Evolutionary conservation across 305 asterid species (phyloP), one percentile per base, ranked within the genome.

Genomic region (Fraxinus ornus): DNA sequence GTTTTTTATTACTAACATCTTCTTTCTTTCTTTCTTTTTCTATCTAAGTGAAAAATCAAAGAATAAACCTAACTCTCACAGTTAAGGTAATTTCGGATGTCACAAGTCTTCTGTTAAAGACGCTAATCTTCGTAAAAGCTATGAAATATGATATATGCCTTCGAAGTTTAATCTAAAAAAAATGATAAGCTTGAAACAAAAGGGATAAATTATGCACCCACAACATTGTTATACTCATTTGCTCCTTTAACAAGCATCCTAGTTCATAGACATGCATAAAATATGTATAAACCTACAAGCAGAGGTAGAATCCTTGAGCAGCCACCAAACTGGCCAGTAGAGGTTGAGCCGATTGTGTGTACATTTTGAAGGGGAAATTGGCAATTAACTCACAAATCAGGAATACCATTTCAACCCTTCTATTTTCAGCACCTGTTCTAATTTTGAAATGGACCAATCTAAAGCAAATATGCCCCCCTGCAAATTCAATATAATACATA

Each of bases 391-490:
- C 39, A 60, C 39, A 35, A 22, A 44, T 76, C 39, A 47, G 39
- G 73, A 76, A 26, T 8, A 70, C 15, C 39, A 26, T 79, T 52
- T 22, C 80, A 76, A 76, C 36, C 73, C 75, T 85, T 21, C 55
- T 1, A 72, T 2, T 64, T 41, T 17, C 12, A 55, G 74, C 28
- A 22, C 77, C 47, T 19, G 47, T 7, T 17, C 80, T 75, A 73
- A 68, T 66, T 37, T 22, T 76, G 77, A 76, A 66, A 77, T 68
- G 72, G 36, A 4, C 30, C 75, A 68, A 28, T 28, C 6, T 60
- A 19, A 28, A 32, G 52, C 36, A 41, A 66, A 22, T 44, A 73
- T 83, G 73, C 70, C 86, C 70, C 70, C 86, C 39, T 86, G 83
- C 75, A 81, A 78, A 33, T 37, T 32, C 35, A 83, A 70, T 41